phyloP scores from a whole-genome alignment of 2,329 filamentous ascomycete genomes.

The Neonectria hederae region DNA sequence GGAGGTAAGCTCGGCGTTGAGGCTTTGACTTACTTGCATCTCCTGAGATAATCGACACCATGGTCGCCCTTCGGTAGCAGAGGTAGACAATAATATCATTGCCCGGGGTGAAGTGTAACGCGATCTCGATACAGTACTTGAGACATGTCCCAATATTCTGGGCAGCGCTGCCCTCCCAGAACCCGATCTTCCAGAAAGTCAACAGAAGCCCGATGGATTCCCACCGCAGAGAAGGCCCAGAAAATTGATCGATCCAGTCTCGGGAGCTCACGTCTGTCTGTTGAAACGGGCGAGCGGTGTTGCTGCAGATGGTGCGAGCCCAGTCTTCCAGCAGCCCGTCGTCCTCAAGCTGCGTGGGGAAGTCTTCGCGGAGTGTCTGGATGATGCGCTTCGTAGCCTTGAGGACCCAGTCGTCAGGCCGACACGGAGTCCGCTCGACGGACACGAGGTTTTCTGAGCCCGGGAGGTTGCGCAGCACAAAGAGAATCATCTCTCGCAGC shows the following conservation, averaged over 20 bases:
- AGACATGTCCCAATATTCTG: constrained; percentile 26
- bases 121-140: constrained; percentile 47
- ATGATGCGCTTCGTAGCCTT: constrained; percentile 43
- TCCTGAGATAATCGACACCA: constrained; percentile 51
- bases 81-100: constrained; percentile 54
- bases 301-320: constrained; percentile 48
- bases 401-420: constrained; percentile 47
- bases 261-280: constrained; percentile 48
- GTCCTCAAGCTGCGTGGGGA: constrained; percentile 42
- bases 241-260: constrained; percentile 53
- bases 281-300: constrained; percentile 48
- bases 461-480: constrained; percentile 51
- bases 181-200: constrained; percentile 32
- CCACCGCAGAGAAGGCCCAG: constrained; percentile 52
- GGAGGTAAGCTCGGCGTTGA: too few relatives aligned
- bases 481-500: constrained; percentile 50
- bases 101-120: constrained; percentile 37
- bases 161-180: not conserved
- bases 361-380: constrained; percentile 45
- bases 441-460: constrained; percentile 34
- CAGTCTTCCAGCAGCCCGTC: constrained; percentile 49
- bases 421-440: constrained; percentile 33
- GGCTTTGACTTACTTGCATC: constrained; percentile 49
- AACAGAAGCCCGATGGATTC: constrained; percentile 54
- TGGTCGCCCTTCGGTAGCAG: constrained; percentile 45